A percentile compares a stretch with the other conserved stretches of the same genome.
Evolutionary conservation across 177 flowering plant genomes (phyloP).

Genomic region (Vitis hybrid): DNA sequence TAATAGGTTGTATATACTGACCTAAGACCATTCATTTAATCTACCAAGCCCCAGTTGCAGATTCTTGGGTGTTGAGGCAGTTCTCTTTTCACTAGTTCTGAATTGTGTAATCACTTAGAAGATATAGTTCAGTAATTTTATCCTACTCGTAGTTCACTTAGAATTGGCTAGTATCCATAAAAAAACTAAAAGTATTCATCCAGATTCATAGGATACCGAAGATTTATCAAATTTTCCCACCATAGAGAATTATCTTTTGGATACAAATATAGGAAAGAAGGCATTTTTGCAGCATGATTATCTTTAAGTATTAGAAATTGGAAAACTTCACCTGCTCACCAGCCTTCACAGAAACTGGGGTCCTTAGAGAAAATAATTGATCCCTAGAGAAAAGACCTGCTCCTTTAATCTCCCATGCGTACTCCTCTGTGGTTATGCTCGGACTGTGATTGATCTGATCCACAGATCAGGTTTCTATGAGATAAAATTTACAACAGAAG

Average conservation of each 20-base stretch:
- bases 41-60: too few species aligned
- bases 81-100: too few species aligned
- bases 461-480: background rate
- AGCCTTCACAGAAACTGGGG: slow-evolving; percentile 73
- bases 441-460: slow-evolving; percentile 75
- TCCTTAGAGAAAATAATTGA: slow-evolving; percentile 62
- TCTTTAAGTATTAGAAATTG: background rate
- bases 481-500: background rate
- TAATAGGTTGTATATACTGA: too few species aligned
- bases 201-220: too few species aligned
- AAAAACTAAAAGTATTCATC: too few species aligned
- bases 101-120: background rate
- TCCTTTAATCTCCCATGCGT: slow-evolving; percentile 81
- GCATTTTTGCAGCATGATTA: too few species aligned
- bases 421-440: slow-evolving; percentile 67
- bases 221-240: background rate
- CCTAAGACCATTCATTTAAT: too few species aligned
- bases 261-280: background rate
- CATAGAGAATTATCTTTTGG: background rate
- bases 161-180: too few species aligned
- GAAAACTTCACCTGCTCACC: slow-evolving; percentile 77
- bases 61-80: too few species aligned
- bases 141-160: background rate
- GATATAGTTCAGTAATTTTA: background rate
- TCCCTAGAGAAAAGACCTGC: slow-evolving; percentile 92